Conservation (phyloP, 148 eudicot genomes). For the Nepenthes gracilis region DNA sequence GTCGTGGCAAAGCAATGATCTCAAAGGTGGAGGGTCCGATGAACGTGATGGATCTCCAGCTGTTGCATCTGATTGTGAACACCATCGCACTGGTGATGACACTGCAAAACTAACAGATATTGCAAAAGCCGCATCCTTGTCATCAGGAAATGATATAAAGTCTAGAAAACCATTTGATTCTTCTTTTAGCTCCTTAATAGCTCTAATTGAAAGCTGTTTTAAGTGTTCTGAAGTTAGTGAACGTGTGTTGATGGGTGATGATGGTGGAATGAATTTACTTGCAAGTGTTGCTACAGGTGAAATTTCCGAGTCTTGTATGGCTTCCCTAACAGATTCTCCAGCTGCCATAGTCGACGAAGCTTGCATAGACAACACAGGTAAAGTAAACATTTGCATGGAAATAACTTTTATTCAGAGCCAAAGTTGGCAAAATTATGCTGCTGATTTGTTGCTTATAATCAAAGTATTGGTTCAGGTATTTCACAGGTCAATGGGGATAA, state of each 20-base stretch:
- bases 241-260: constrained; percentile 39
- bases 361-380: not conserved
- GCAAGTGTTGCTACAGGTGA: constrained; percentile 89
- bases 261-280: constrained; percentile 71
- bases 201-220: constrained; percentile 64
- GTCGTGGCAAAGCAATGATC: constrained; percentile 22
- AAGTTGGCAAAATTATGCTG: no score
- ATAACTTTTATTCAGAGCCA: no score
- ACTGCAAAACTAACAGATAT: constrained; percentile 19
- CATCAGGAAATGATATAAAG: constrained; percentile 18
- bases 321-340: constrained; percentile 34
- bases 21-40: constrained; percentile 19
- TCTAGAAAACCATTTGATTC: constrained; percentile 28
- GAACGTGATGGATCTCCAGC: constrained; percentile 26
- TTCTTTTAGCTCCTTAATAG: constrained; percentile 62
- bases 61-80: constrained; percentile 15
- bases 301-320: constrained; percentile 34
- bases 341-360: constrained; percentile 6
- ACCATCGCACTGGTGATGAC: constrained; percentile 13
- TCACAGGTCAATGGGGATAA: constrained; percentile 7
- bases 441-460: not conserved
- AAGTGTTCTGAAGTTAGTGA: constrained; percentile 47
- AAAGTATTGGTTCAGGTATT: constrained; percentile 3
- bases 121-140: constrained; percentile 7
- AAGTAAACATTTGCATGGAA: constrained; percentile 2